Evolutionary conservation across 192 early-diverging fungal species (phyloP).

Genomic region (Linnemannia schmuckeri): DNA sequence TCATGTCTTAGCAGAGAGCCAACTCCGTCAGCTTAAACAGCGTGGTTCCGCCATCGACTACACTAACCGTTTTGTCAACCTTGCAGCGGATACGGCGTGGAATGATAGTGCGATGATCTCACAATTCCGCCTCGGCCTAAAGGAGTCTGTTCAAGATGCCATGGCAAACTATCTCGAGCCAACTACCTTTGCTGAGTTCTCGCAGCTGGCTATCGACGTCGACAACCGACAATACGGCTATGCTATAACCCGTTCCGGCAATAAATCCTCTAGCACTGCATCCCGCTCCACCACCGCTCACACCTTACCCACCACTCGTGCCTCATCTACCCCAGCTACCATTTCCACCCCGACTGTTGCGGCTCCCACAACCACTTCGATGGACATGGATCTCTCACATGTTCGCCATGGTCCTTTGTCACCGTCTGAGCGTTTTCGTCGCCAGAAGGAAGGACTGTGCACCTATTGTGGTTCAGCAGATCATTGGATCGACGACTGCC

Average conservation of each 20-base stretch:
- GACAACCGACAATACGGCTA: too few species aligned
- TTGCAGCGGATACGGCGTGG: neutral
- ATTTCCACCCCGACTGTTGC: too few species aligned
- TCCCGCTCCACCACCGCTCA: neutral
- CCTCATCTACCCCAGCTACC: neutral
- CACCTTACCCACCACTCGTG: neutral
- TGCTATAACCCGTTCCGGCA: neutral
- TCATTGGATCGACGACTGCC: too few species aligned
- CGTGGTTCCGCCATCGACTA: neutral
- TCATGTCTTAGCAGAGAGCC: neutral
- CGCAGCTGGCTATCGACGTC: neutral
- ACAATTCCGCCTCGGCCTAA: neutral
- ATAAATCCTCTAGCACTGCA: neutral
- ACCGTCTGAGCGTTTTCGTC: too few species aligned
- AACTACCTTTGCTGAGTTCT: neutral
- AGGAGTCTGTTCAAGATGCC: neutral
- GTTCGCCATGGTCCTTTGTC: neutral
- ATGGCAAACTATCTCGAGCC: neutral
- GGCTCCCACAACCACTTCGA: neutral
- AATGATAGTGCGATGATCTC: neutral
- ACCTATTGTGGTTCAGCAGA: too few species aligned
- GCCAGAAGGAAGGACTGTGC: too few species aligned
- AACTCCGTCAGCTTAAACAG: neutral
- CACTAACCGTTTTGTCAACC: neutral
- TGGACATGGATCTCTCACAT: slow-evolving; percentile 13